Percentiles rank a stretch among this genome's conserved stretches.
These are phyloP conservation scores for Typha latifolia DNA, from an alignment of 176 grass and related monocot species.

Conservation along the genomic window DNA sequence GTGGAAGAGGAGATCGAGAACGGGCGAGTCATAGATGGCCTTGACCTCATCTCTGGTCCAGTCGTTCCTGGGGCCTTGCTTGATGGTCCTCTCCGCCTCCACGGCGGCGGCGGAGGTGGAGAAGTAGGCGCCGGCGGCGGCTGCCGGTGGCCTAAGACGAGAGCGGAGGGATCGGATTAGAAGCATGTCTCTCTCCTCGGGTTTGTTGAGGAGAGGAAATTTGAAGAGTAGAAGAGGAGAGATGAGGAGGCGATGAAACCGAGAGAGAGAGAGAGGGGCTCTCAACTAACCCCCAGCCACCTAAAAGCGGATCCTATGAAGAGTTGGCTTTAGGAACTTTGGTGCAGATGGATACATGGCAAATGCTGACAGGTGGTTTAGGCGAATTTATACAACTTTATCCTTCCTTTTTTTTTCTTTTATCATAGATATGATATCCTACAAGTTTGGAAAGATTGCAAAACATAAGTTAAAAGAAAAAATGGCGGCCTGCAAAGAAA, in stretches of 20 bases:
- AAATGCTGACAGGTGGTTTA: too few relatives aligned
- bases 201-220: not conserved
- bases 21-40: slow-evolving; percentile 71
- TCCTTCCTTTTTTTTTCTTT: too few relatives aligned
- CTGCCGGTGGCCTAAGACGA: slow-evolving; percentile 16
- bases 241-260: not conserved
- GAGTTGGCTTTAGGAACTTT: too few relatives aligned
- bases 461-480: too few relatives aligned
- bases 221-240: not conserved
- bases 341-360: too few relatives aligned
- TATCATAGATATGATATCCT: too few relatives aligned
- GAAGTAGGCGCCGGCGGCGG: slow-evolving; percentile 15
- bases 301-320: not conserved
- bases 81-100: slow-evolving; percentile 60
- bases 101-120: slow-evolving; percentile 42
- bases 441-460: too few relatives aligned
- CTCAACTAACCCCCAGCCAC: not conserved
- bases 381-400: too few relatives aligned
- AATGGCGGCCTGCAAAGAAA: too few relatives aligned
- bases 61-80: slow-evolving; percentile 68
- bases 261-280: not conserved
- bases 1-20: slow-evolving; percentile 93
- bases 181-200: slow-evolving; percentile 34
- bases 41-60: slow-evolving; percentile 81
- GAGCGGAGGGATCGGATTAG: slow-evolving; percentile 48